phyloP scores from a whole-genome alignment of 2,329 filamentous ascomycete genomes.

The Curvularia verruculosa region DNA sequence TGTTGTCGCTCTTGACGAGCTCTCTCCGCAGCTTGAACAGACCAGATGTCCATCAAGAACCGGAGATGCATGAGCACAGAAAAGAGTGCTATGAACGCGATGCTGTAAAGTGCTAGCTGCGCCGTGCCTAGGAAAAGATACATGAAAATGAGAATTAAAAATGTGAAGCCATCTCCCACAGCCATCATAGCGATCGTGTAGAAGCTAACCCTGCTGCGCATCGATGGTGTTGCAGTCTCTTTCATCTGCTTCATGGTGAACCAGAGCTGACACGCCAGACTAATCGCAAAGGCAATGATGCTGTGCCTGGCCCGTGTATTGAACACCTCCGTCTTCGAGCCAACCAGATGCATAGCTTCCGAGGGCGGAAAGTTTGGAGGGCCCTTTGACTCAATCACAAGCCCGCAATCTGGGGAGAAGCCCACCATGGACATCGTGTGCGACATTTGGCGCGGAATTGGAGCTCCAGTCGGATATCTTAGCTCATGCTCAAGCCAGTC shows the following conservation, averaged over 20 bases:
- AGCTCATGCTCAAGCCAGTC: constrained; percentile 64
- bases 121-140: constrained; percentile 58
- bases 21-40: constrained; percentile 62
- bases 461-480: constrained; percentile 63
- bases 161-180: constrained; percentile 65
- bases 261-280: constrained; percentile 60
- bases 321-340: constrained; percentile 64
- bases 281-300: constrained; percentile 58
- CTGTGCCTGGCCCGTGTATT: constrained; percentile 59
- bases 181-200: constrained; percentile 67
- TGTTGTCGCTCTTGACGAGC: constrained; percentile 53
- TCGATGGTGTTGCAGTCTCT: constrained; percentile 68
- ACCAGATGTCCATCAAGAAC: constrained; percentile 72
- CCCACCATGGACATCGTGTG: constrained; percentile 65
- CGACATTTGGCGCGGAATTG: constrained; percentile 57
- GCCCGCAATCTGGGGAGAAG: constrained; percentile 72
- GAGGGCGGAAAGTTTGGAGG: constrained; percentile 60
- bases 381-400: constrained; percentile 66
- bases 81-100: constrained; percentile 65
- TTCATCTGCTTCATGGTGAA: constrained; percentile 68
- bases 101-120: constrained; percentile 61
- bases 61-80: constrained; percentile 68
- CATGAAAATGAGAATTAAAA: constrained; percentile 62
- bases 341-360: constrained; percentile 59
- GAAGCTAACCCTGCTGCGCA: constrained; percentile 67